Evolutionary conservation across 2,329 filamentous ascomycete genomes (phyloP).

Genomic region (Xylaria sp.): DNA sequence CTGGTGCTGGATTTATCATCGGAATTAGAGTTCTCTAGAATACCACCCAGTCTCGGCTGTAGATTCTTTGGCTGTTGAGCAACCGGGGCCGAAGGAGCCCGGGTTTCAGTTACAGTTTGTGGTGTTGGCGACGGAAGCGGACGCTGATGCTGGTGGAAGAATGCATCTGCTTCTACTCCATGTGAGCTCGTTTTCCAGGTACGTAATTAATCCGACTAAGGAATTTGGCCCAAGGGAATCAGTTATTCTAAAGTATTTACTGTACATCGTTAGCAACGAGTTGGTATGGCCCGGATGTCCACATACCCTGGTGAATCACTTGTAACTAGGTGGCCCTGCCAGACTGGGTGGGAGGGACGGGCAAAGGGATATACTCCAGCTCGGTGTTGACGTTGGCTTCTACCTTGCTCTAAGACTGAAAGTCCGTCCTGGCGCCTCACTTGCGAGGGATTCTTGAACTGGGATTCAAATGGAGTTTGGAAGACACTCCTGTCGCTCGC

Average conservation of each 20-base stretch:
- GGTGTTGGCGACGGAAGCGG: neutral
- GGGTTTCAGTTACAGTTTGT: neutral
- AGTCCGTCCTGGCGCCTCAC: too few relatives aligned
- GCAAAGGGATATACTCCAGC: too few relatives aligned
- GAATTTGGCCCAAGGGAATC: neutral
- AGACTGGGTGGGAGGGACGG: too few relatives aligned
- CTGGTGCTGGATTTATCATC: neutral
- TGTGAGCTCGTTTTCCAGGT: conserved; percentile 4
- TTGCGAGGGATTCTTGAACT: too few relatives aligned
- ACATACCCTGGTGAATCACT: conserved; percentile 29
- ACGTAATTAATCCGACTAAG: conserved; percentile 10
- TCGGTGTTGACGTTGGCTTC: neutral
- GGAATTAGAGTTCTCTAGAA: neutral
- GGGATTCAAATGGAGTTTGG: too few relatives aligned
- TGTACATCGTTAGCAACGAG: conserved; percentile 13
- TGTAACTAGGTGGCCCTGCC: conserved; percentile 6
- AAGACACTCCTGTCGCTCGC: too few relatives aligned
- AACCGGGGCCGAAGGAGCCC: neutral
- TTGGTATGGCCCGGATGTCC: neutral
- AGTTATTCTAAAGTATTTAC: conserved; percentile 13
- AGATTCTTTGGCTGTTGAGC: neutral
- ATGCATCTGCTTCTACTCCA: conserved; percentile 6
- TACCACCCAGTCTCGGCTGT: too few relatives aligned
- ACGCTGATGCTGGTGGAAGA: conserved; percentile 3
- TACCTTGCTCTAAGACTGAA: neutral